Base-by-base conservation (phyloP, 805 yeast species). In the Ogataea saltuana region DNA sequence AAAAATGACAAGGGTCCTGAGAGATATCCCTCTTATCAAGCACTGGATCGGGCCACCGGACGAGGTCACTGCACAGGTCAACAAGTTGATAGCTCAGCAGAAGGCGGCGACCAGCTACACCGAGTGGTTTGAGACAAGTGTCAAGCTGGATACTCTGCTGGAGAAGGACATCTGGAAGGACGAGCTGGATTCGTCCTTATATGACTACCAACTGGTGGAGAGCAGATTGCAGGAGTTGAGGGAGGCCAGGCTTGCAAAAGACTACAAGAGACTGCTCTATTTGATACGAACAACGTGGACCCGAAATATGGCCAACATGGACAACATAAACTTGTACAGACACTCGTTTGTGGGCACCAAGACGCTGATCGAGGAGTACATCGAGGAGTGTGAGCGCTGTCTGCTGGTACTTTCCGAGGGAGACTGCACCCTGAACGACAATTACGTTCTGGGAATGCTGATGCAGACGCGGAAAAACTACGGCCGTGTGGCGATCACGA, bases 401-500 rank as follows among this genome's bases (percentile, higher is more conserved):
- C 59, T 78, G 21, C 61, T 65, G 4, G 67, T 60, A 27, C 61
- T 78, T 49, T 66, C 73, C 4, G 58, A 59, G 21, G 70, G 64
- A 9, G 57, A 59, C 6, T 62, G 69, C 9, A 12, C 22, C 13
- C 48, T 87, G 22, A 91, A 85, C 59, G 89, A 83, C 47, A 63
- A 78, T 10, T 82, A 85, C 54, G 70, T 87, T 12, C 67, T 91
- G 43, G 86, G 86, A 2, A 86, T 87, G 76, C 69, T 91, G 25
- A 78, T 85, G 29, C 96, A 91, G 59, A 87, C 97, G 0, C 73
- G 97, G 46, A 86, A 86, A 61, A 88, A 90, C 56, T 87, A 87
- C 39, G 99, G 99, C 0, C 74, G 97, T 42, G 90, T 98, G 0
- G 99, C 98, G 0, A 69, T 93, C 20, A 88, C 95, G n/a, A 73